Evolutionary conservation across 805 yeast genomes (phyloP), one percentile per base, ranked within the genome.

Genomic region (Wickerhamomyces bisporus): DNA sequence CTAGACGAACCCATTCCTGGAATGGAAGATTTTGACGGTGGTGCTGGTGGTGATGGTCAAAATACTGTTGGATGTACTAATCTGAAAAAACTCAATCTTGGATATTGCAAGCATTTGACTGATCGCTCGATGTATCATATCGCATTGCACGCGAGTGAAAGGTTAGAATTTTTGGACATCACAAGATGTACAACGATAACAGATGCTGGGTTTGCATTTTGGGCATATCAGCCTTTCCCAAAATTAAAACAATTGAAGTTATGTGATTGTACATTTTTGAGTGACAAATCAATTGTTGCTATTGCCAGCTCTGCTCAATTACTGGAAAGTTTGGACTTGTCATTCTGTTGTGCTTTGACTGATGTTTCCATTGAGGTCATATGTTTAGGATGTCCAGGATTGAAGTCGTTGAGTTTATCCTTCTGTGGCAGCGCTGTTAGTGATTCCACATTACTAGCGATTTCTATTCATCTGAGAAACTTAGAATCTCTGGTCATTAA

Each of bases 371-470:
- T 84, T 20, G 86, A 83, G 45, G 76, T 80, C 2, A 57, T 84
- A 16, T 71, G 83, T 43, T 60, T 79, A 14, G 83, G 85, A n/a
- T 81, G 87, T 51, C 79, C 75, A 34, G 57, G 65, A 6, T 57
- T 84, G 41, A 56, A 65, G 30, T 57, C 60, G 16, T 60, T 84
- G 43, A 80, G 81, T 47, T 55, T 83, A 25, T 77, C 86, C 9
- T 84, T 81, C 51, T 84, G 91, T 59, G 91, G 91, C 4, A 72
- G 83, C 23, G 89, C 91, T 1, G 87, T 84, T 5, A 78, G 86
- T 50, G 91, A 84, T 49, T 70, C 79, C 14, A 77, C 87, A 1
- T 55, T 83, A 28, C 67, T 76, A 26, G 73, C 81, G 1, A 67
- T 84, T 9, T 75, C 85, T 2, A 55, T 75, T 25, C 74, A 77